Conservation (phyloP, 352 stramenopile species). For the Poterioochromonas sp. region DNA sequence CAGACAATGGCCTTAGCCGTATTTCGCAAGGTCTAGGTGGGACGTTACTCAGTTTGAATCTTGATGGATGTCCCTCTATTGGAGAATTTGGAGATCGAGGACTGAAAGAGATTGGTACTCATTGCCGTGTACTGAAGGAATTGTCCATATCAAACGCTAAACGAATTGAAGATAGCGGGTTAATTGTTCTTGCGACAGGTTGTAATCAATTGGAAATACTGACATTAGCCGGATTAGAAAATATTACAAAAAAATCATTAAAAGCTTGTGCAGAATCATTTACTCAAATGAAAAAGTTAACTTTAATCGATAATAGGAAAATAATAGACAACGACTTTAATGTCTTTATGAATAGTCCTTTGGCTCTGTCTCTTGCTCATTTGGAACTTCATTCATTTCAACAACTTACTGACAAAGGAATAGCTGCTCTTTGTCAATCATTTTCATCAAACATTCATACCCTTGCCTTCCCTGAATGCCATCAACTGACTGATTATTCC, state of each 20-base stretch:
- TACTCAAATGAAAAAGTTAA: neutral
- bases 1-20: slow-evolving; percentile 35
- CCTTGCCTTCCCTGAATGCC: neutral
- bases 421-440: slow-evolving; percentile 56
- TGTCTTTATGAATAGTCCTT: slow-evolving; percentile 22
- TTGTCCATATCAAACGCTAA: slow-evolving; percentile 74
- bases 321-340: neutral
- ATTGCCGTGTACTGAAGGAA: slow-evolving; percentile 59
- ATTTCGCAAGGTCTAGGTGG: slow-evolving; percentile 28
- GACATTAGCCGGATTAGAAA: slow-evolving; percentile 67
- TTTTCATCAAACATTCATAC: slow-evolving; percentile 39
- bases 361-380: slow-evolving; percentile 55
- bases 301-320: neutral
- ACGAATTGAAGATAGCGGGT: slow-evolving; percentile 62
- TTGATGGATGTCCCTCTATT: slow-evolving; percentile 63
- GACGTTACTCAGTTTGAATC: slow-evolving; percentile 52
- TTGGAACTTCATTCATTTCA: slow-evolving; percentile 70
- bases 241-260: slow-evolving; percentile 63
- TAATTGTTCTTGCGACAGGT: slow-evolving; percentile 65
- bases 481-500: slow-evolving; percentile 7
- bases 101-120: slow-evolving; percentile 69
- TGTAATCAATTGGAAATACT: slow-evolving; percentile 70
- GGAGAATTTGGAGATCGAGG: slow-evolving; percentile 82
- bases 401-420: slow-evolving; percentile 53
- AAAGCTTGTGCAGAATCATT: slow-evolving; percentile 48